Percentiles rank a stretch among this genome's conserved stretches.
Conservation (phyloP, 768 basidiomycete genomes). For the Exsudoporus frostii region DNA sequence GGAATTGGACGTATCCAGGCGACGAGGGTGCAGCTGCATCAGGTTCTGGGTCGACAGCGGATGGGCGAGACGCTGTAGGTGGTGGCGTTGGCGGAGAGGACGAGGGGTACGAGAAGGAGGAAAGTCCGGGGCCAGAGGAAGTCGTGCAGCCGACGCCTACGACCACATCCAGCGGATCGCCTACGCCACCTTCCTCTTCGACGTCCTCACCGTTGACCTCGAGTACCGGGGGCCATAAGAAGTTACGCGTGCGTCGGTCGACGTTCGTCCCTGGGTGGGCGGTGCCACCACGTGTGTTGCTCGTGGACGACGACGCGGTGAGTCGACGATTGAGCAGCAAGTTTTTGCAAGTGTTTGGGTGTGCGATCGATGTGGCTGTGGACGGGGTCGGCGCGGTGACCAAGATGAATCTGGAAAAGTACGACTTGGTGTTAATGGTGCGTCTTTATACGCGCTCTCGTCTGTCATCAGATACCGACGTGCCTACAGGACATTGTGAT, state of each 20-base stretch:
- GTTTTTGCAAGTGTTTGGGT: conserved; percentile 94
- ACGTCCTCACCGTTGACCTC: conserved; percentile 8
- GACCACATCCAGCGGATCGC: conserved; percentile 17
- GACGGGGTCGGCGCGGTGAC: conserved; percentile 90
- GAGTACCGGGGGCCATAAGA: conserved; percentile 30
- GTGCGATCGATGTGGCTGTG: conserved; percentile 90
- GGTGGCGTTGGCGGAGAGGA: conserved; percentile 16
- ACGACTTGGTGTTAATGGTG: conserved; percentile 95
- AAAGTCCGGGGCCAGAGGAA: conserved; percentile 34
- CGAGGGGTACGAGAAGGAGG: conserved; percentile 25
- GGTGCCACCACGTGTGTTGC: conserved; percentile 82
- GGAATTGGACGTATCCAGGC: conserved; percentile 59
- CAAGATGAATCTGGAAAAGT: conserved; percentile 96
- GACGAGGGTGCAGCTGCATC: conserved; percentile 17
- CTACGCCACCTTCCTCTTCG: conserved; percentile 17
- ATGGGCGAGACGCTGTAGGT: conserved; percentile 23
- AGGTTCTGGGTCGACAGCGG: conserved; percentile 7
- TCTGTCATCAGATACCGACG: background rate
- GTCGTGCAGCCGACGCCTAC: conserved; percentile 40
- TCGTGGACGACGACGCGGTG: conserved; percentile 96
- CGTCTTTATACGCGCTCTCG: conserved; percentile 21
- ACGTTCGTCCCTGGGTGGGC: conserved; percentile 90
- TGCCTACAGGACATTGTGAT: conserved; percentile 84
- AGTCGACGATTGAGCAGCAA: conserved; percentile 86
- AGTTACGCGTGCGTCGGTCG: conserved; percentile 66